These are phyloP conservation scores for Vachellia collinsii DNA, from an alignment of 306 rosid genomes.

Conservation along the genomic window DNA sequence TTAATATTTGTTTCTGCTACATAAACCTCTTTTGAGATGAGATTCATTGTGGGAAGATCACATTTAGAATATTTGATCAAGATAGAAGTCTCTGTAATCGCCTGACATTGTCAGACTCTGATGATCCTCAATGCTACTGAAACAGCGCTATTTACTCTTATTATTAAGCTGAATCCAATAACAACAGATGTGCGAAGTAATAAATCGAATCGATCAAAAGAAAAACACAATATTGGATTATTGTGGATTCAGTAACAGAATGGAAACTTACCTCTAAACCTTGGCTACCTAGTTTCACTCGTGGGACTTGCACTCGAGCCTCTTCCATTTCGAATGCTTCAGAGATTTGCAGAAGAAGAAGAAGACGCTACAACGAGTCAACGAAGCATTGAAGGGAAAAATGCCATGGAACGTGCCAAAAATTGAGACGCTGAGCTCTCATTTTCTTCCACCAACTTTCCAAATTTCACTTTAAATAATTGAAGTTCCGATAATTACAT, in stretches of 20 bases:
- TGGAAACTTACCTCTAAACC: conserved; percentile 64
- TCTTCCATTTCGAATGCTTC: conserved; percentile 47
- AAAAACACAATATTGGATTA: not conserved
- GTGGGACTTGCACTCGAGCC: conserved; percentile 48
- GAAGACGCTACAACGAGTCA: conserved; percentile 19
- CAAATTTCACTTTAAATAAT: too few relatives aligned
- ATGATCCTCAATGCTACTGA: not conserved
- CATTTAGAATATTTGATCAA: not conserved
- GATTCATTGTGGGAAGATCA: not conserved
- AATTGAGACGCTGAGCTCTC: not conserved
- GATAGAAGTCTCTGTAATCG: not conserved
- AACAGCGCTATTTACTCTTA: not conserved
- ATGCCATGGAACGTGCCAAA: not conserved
- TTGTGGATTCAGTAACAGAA: not conserved
- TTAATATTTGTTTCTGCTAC: not conserved
- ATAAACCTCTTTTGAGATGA: not conserved
- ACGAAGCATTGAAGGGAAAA: not conserved
- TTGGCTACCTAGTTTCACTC: conserved; percentile 72
- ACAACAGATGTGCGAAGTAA: not conserved
- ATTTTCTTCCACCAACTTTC: not conserved
- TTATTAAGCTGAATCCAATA: not conserved
- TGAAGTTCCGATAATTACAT: too few relatives aligned
- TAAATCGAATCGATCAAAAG: not conserved
- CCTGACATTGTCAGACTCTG: not conserved
- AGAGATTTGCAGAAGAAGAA: not conserved